Evolutionary conservation across 345 rosid species (phyloP).

Genomic region (Physaria fendleri): DNA sequence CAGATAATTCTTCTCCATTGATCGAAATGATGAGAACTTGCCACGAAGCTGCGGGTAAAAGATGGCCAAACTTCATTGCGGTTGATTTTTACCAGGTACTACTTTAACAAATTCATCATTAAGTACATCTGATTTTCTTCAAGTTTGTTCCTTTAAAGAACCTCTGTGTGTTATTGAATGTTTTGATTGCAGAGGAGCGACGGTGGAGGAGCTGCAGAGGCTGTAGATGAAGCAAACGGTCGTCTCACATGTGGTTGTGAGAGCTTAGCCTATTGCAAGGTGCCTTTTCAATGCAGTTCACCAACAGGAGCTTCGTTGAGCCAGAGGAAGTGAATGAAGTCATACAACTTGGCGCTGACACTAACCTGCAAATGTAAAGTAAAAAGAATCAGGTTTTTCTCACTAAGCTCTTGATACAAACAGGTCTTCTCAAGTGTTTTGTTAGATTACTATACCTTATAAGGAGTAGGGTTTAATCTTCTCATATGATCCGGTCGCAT

Average conservation of each 20-base stretch:
- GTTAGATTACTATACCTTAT: conserved; percentile 48
- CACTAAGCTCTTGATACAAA: background rate
- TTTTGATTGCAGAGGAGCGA: conserved; percentile 59
- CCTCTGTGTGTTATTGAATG: background rate
- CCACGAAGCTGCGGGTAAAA: conserved; percentile 58
- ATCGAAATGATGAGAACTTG: conserved; percentile 62
- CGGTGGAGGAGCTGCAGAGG: conserved; percentile 89
- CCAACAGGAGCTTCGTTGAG: conserved; percentile 98
- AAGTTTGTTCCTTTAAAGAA: background rate
- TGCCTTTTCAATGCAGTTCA: conserved; percentile 56
- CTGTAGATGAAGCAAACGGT: conserved; percentile 75
- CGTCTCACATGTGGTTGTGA: conserved; percentile 91
- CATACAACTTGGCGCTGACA: conserved; percentile 75
- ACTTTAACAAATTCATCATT: background rate
- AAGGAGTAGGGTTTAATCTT: conserved; percentile 87
- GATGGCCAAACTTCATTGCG: conserved; percentile 98
- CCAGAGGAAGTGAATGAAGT: conserved; percentile 93
- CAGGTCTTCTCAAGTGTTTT: background rate
- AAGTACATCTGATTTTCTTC: background rate
- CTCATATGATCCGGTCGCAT: conserved; percentile 95
- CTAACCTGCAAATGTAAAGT: conserved; percentile 55
- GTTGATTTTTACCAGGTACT: conserved; percentile 88
- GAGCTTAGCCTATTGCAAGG: conserved; percentile 73
- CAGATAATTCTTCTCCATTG: conserved; percentile 75
- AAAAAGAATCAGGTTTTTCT: background rate